Percentiles rank a stretch among this genome's conserved stretches.
These are phyloP conservation scores for Heliosperma pusillum DNA, from an alignment of 148 eudicot genomes.

Conservation along the genomic window DNA sequence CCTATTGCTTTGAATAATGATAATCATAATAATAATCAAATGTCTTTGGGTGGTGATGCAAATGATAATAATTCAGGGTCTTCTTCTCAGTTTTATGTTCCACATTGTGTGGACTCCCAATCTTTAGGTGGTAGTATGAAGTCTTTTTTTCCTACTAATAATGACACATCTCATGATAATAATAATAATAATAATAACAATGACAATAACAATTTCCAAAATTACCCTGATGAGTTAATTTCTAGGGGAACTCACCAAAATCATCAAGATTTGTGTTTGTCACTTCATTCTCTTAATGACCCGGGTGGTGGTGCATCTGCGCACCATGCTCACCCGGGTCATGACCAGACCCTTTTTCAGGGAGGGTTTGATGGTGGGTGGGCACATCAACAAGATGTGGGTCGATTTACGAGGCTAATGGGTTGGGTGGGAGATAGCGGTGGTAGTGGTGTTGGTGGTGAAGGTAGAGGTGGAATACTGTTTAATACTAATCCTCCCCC, in stretches of 20 bases:
- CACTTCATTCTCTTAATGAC: constrained; percentile 36
- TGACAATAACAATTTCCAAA: constrained; percentile 21
- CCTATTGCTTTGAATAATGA: constrained; percentile 15
- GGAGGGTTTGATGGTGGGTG: constrained; percentile 33
- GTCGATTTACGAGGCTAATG: constrained; percentile 32
- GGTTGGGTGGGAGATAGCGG: constrained; percentile 26
- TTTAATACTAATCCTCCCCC: constrained; percentile 14
- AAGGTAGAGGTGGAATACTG: constrained; percentile 22
- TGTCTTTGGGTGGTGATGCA: constrained; percentile 17
- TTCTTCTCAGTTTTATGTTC: constrained; percentile 22
- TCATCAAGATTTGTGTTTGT: constrained; percentile 36
- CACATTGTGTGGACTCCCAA: constrained; percentile 22
- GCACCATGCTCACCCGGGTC: constrained; percentile 8
- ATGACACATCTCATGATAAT: background rate
- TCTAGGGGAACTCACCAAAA: constrained; percentile 16
- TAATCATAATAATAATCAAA: background rate
- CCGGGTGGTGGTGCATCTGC: constrained; percentile 3
- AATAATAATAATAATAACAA: constrained; percentile 6
- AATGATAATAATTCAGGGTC: background rate
- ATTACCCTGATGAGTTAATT: constrained; percentile 28
- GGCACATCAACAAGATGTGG: constrained; percentile 30
- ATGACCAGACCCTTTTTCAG: constrained; percentile 16
- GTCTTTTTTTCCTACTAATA: constrained; percentile 27
- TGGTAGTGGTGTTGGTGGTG: constrained; percentile 22
- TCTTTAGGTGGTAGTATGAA: constrained; percentile 26